Evolutionary conservation across 148 eudicot species (phyloP), one percentile per base, ranked within the genome.

Genomic region (Rhododendron vialii): DNA sequence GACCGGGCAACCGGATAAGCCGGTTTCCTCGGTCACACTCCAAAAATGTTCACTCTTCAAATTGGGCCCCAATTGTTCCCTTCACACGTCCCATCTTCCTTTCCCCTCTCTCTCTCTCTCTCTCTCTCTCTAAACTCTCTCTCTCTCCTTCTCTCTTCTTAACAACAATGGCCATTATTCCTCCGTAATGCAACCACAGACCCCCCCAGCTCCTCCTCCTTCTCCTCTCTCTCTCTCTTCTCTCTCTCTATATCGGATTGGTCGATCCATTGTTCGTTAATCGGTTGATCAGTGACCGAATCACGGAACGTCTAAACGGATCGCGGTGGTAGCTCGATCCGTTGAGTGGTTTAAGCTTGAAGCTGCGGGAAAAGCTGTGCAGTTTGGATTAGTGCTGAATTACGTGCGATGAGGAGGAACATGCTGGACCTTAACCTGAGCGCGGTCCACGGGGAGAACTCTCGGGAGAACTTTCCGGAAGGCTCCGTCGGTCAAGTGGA

Each of bases 351-450:
- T 33, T 50, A 47, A 20, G n/a, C 26, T 59, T 26, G 2, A 24
- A 65, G 51, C 53, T 38, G 59, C 71, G 36, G 15, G 3, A 67
- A 82, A 41, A 74, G 24, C 13, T 61, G 20, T 26, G 12, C 15
- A 15, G 57, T 45, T 61, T 38, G 41, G 51, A 33, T 12, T 4
- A 22, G 28, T 8, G 24, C 1, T 69, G 7, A 35, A 84, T 76
- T 26, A 36, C 33, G 53, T 51, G 73, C 8, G 36, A 20, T 73
- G 28, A 73, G 53, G 76, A 73, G 81, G 77, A 67, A n/a, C 81
- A 84, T 84, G 86, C 35, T 84, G 81, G 86, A 84, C 61, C 86
- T 84, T 26, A 84, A 84, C 57, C 53, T 84, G 36, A 76, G 71
- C 77, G 61, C 41, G 55, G 71, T 75, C 13, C 47, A 76, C 71